Percentiles rank a stretch among this genome's conserved stretches.
Conservation (phyloP, 768 basidiomycete genomes). For the Hebeloma cylindrosporum region DNA sequence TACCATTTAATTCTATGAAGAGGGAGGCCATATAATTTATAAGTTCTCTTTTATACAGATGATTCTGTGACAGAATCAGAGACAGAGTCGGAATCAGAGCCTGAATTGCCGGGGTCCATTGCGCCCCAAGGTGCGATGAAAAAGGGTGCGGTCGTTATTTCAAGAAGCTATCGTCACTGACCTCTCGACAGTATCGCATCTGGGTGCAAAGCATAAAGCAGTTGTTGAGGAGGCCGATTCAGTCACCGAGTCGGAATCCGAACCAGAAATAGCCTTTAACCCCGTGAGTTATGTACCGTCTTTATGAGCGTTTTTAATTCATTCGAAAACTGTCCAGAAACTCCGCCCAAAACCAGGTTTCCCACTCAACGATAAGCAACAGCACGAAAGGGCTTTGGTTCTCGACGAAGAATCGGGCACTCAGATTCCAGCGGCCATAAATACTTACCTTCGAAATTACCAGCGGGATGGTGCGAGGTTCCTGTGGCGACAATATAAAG, state of each 20-base stretch:
- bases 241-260: constrained; percentile 25
- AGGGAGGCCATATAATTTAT: too few relatives aligned
- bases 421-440: constrained; percentile 68
- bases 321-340: constrained; percentile 25
- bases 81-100: constrained; percentile 27
- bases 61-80: constrained; percentile 24
- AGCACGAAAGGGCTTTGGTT: constrained; percentile 43
- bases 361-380: constrained; percentile 44
- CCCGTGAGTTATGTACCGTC: constrained; percentile 21
- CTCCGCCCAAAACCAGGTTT: constrained; percentile 56
- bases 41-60: background rate
- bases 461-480: constrained; percentile 87
- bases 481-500: constrained; percentile 69
- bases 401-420: constrained; percentile 48
- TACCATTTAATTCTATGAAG: too few relatives aligned
- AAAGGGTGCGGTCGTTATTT: too few relatives aligned
- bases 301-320: background rate
- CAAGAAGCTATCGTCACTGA: too few relatives aligned
- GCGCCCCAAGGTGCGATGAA: too few relatives aligned
- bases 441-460: constrained; percentile 86
- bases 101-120: constrained; percentile 5
- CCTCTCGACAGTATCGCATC: too few relatives aligned
- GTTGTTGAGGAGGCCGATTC: constrained; percentile 9
- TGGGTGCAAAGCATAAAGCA: too few relatives aligned
- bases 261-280: constrained; percentile 27